A percentile compares a stretch with the other conserved stretches of the same genome.
Conservation (phyloP, 2,329 filamentous ascomycete species). For the Zalaria sp. region DNA sequence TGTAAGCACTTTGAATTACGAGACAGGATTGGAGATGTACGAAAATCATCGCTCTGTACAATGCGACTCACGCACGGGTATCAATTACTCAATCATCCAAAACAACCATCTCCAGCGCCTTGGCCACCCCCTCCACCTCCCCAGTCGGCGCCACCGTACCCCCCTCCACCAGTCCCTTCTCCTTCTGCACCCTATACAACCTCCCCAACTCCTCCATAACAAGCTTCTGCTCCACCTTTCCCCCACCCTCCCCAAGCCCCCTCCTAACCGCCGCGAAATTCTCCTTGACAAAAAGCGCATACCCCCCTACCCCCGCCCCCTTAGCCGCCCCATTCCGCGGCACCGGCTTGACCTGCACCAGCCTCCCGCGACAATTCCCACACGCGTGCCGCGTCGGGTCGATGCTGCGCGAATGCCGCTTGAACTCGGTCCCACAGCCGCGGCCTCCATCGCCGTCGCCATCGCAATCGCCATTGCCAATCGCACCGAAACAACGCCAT, state of each 20-base stretch:
- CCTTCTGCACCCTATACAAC: slow-evolving; percentile 42
- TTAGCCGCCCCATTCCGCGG: slow-evolving; percentile 34
- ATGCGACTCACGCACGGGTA: no score
- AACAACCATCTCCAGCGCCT: no score
- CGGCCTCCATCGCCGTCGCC: slow-evolving; percentile 8
- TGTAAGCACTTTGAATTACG: no score
- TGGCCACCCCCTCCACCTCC: no score
- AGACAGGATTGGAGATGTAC: no score
- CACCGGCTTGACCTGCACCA: slow-evolving; percentile 68
- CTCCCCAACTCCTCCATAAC: slow-evolving; percentile 55
- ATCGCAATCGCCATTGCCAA: neutral
- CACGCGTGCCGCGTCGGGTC: slow-evolving; percentile 59
- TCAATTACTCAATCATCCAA: no score
- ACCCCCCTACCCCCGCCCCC: slow-evolving; percentile 26
- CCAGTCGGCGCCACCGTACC: no score
- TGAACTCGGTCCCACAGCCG: slow-evolving; percentile 56
- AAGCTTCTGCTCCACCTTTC: slow-evolving; percentile 44
- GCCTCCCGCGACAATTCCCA: slow-evolving; percentile 51
- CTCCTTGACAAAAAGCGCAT: slow-evolving; percentile 49
- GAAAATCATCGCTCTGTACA: no score
- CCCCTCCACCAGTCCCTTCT: no score
- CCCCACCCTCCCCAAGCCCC: slow-evolving; percentile 39
- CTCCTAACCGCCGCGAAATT: slow-evolving; percentile 49
- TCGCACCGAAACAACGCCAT: slow-evolving; percentile 51
- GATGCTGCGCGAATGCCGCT: slow-evolving; percentile 76